phyloP scores from a whole-genome alignment of 148 eudicot genomes.

The Heliosperma pusillum region DNA sequence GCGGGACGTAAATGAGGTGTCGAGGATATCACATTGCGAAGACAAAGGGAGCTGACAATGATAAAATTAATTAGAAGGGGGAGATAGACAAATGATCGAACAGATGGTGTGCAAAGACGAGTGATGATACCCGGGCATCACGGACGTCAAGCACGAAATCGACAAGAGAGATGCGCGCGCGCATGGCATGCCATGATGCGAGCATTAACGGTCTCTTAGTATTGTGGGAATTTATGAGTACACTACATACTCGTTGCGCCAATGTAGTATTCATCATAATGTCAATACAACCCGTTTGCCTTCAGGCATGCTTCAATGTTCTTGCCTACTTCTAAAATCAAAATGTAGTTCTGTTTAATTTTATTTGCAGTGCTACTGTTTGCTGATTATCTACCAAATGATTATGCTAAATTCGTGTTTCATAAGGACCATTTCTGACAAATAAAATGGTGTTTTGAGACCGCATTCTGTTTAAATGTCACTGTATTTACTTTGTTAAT shows the following conservation, averaged over 20 bases:
- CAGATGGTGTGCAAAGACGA: conserved; percentile 18
- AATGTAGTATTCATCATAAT: not conserved
- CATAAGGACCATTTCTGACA: too few relatives aligned
- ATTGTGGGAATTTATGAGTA: conserved; percentile 37
- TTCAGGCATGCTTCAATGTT: too few relatives aligned
- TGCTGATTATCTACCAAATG: too few relatives aligned
- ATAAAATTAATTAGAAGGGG: conserved; percentile 5
- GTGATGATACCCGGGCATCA: conserved; percentile 64
- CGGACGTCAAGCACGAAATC: conserved; percentile 78
- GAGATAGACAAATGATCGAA: conserved; percentile 40
- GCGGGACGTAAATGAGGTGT: conserved; percentile 39
- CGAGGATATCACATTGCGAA: conserved; percentile 52
- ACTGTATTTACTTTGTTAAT: too few relatives aligned
- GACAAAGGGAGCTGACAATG: conserved; percentile 61
- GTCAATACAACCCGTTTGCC: too few relatives aligned
- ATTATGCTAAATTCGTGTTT: too few relatives aligned
- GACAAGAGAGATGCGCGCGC: conserved; percentile 58
- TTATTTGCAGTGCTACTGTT: too few relatives aligned
- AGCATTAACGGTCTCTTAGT: conserved; percentile 40
- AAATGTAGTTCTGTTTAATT: too few relatives aligned
- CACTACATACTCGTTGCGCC: conserved; percentile 37
- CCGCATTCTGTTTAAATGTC: too few relatives aligned
- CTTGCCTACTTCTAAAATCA: too few relatives aligned
- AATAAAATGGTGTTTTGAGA: too few relatives aligned
- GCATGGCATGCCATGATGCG: conserved; percentile 70